These are phyloP conservation scores for Anaeromyces robustus DNA, from an alignment of 192 early-diverging fungal species.

Conservation along the genomic window DNA sequence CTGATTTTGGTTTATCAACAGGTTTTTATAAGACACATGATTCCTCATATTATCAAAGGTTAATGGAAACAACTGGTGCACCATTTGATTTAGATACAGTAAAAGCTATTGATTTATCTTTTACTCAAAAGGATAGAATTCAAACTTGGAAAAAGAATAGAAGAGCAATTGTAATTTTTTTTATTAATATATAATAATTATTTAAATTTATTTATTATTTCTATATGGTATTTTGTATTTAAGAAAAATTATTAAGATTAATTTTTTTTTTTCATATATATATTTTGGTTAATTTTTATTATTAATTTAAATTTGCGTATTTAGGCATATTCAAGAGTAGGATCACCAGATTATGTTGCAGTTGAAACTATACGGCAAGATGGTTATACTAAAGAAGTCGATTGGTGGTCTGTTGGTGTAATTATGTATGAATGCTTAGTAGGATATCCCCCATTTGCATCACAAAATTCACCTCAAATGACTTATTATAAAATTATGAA, in stretches of 20 bases:
- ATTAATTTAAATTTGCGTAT: background rate
- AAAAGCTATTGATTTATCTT: conserved; percentile 49
- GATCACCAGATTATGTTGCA: conserved; percentile 96
- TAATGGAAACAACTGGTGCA: conserved; percentile 36
- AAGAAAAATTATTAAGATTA: too few species aligned
- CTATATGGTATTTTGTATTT: too few species aligned
- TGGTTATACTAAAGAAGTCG: conserved; percentile 93
- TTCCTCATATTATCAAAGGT: conserved; percentile 79
- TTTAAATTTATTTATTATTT: too few species aligned
- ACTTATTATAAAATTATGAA: conserved; percentile 97
- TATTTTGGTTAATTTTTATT: background rate
- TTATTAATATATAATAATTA: too few species aligned
- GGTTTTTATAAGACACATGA: conserved; percentile 99
- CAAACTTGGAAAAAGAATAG: conserved; percentile 98
- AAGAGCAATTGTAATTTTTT: conserved; percentile 48
- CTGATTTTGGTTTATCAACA: conserved; percentile 98
- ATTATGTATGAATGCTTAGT: conserved; percentile 99
- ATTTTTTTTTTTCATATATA: too few species aligned
- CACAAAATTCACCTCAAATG: conserved; percentile 77
- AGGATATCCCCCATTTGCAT: conserved; percentile 93
- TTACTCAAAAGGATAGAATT: conserved; percentile 83
- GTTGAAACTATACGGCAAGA: conserved; percentile 63
- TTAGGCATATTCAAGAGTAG: conserved; percentile 90
- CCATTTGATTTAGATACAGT: background rate
- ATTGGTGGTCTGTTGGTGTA: conserved; percentile 99